Evolutionary conservation across 2,329 filamentous ascomycete species (phyloP), one percentile per base, ranked within the genome.

Genomic region (Trichoderma gracile): DNA sequence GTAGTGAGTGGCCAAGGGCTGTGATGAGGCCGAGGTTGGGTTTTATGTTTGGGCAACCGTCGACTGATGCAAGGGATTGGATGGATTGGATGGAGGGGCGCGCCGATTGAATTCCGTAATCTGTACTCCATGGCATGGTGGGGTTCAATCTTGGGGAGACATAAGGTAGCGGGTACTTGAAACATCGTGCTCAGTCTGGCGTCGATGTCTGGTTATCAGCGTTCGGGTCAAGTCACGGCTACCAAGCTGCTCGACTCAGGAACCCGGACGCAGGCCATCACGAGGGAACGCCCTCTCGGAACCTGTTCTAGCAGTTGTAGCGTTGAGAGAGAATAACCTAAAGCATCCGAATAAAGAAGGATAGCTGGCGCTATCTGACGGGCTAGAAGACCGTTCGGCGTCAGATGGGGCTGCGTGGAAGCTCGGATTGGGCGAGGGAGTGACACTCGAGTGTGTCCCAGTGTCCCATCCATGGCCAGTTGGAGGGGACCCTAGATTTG

Each of bases 11-110:
- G 9, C n/a, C 6, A 14, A 17, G 3, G 21, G 19, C 27, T 27
- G 45, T 40, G 6, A n/a, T 17, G 56, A 50, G 56, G 56, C 25
- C 46, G 45, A 50, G 56, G 38, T 59, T 59, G 56, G 56, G 56
- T 59, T 59, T 49, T 59, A 59, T 59, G 25, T 30, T 59, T 56
- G 53, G 53, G 53, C 53, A 45, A 38, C 27, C 10, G 30, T 30
- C 19, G 42, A 57, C 25, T 19, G 19, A 57, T 42, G 54, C 54
- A 47, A 59, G 56, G 56, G 55, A 30, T 9, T 9, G 30, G 6
- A 33, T 23, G 55, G 43, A 47, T 21, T 30, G 50, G 56, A 47
- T 59, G 56, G 56, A 59, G 56, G 45, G 56, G 56, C 56, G 23
- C 21, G 40, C 25, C 8, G 27, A 49, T n/a, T 8, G 49, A 21